Conservation (phyloP, 2,329 filamentous ascomycete species). For the Ciborinia camelliae region DNA sequence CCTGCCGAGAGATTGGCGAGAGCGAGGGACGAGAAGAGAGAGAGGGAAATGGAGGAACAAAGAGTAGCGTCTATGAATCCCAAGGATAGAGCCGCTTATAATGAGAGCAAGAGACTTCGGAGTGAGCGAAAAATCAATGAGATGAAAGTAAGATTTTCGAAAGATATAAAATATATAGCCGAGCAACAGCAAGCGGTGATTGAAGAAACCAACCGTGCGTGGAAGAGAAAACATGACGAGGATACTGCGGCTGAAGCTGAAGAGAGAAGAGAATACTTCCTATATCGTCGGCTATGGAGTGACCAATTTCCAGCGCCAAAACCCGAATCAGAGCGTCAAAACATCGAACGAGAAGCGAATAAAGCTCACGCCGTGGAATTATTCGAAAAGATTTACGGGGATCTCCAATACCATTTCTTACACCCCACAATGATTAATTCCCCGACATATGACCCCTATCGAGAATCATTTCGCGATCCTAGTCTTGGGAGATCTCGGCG, state of each 20-base stretch:
- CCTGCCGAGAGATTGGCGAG: not conserved
- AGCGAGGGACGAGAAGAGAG: not conserved
- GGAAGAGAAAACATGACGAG: constrained; percentile 12
- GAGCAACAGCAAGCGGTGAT: not conserved
- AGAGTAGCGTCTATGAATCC: not conserved
- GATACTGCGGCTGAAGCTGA: not conserved
- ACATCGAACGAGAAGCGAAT: not conserved
- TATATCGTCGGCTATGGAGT: not conserved
- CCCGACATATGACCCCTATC: constrained; percentile 4
- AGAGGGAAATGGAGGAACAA: not conserved
- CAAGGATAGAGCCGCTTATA: not conserved
- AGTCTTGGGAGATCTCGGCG: not conserved
- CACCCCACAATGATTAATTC: constrained; percentile 10
- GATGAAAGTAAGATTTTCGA: not conserved
- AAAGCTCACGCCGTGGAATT: not conserved
- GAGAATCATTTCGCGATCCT: not conserved
- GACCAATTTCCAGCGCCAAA: not conserved
- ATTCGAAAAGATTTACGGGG: not conserved
- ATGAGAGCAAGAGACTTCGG: not conserved
- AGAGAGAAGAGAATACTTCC: not conserved
- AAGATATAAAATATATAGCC: too few species aligned
- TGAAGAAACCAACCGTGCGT: not conserved
- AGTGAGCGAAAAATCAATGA: not conserved
- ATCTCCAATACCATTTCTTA: constrained; percentile 8
- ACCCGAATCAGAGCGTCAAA: too few species aligned